Base-by-base conservation (phyloP, 2,329 filamentous ascomycete species). In the Colletotrichum cuscutae region DNA sequence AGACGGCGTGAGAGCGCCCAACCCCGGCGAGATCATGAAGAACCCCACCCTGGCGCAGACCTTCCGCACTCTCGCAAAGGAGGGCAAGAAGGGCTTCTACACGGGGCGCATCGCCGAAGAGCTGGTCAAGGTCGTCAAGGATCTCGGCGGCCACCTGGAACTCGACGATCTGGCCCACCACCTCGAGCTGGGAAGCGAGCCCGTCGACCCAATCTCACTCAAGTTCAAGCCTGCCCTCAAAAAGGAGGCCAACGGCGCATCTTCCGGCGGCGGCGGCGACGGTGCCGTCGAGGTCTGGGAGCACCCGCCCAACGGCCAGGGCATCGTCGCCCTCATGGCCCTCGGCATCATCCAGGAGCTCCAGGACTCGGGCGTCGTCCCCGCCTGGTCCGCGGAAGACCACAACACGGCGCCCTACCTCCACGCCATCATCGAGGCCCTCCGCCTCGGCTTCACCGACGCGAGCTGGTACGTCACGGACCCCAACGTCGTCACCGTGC, bases 221-320 rank as follows among this genome's bases (percentile, higher is more conserved):
- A 91, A 92, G 73, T 96, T 95, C 82, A 88, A 86, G 57, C 71
- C 71, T 3, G 58, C 37, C n/a, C 62, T 73, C 30, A 59, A 73
- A 22, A 49, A 35, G 30, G 58, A 68, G 19, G 7, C 60, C 67
- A 46, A 62, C 57, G 57, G 37, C 13, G 37, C 37, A 1, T 42
- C 37, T 1, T 42, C 37, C 37, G 37, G 57, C 42, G 13, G 74
- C 2, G 74, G 76, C 6, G 75, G 82, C 9, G 68, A 53, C 56
- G 66, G 56, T 26, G 59, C 65, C 32, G 88, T 98, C 54, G 92
- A 97, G 79, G 86, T 99, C 0, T 98, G 96, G 96, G 97, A 99
- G 80, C 96, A 98, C 80, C 95, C 96, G 46, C 97, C 97, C 9
- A 98, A 98, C 78, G 95, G 97, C 0, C 97, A 98, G 83, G 97